phyloP scores from a whole-genome alignment of 1,284 basidiomycete species.

The Xerocomus amazonicus region DNA sequence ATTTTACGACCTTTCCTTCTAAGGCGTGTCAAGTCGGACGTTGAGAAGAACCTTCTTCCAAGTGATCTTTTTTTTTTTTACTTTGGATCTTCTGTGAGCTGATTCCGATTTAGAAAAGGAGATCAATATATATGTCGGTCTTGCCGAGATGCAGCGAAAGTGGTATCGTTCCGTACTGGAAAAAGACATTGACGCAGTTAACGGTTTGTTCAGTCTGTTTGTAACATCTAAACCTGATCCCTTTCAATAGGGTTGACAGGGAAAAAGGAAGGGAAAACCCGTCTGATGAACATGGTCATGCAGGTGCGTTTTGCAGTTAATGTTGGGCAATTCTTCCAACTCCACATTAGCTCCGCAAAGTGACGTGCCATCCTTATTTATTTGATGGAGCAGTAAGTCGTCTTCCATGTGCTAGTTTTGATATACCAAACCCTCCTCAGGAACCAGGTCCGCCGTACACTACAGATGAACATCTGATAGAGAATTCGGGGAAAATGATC shows the following conservation, averaged over 20 bases:
- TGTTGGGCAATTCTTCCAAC: slow-evolving; percentile 6
- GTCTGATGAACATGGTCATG: slow-evolving; percentile 99
- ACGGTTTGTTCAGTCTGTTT: slow-evolving; percentile 48
- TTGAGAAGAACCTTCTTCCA: slow-evolving; percentile 93
- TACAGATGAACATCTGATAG: slow-evolving; percentile 94
- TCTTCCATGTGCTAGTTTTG: slow-evolving; percentile 1
- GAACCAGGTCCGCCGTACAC: slow-evolving; percentile 99
- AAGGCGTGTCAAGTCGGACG: slow-evolving; percentile 94
- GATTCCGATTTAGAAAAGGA: slow-evolving; percentile 75
- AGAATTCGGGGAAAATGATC: slow-evolving; percentile 97
- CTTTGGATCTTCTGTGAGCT: neutral
- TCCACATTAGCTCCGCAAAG: slow-evolving; percentile 58
- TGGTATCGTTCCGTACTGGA: slow-evolving; percentile 97
- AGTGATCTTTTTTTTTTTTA: slow-evolving; percentile 46
- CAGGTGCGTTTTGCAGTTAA: slow-evolving; percentile 55
- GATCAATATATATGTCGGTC: slow-evolving; percentile 97
- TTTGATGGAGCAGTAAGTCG: slow-evolving; percentile 77
- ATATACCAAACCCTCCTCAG: slow-evolving; percentile 31
- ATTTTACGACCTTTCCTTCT: slow-evolving; percentile 94
- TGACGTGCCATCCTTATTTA: slow-evolving; percentile 81
- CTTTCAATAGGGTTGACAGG: slow-evolving; percentile 66
- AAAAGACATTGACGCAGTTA: slow-evolving; percentile 99
- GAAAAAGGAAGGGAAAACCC: slow-evolving; percentile 98
- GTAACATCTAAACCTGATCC: neutral
- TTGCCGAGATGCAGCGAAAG: slow-evolving; percentile 97